A percentile compares a stretch with the other conserved stretches of the same genome.
phyloP scores from a whole-genome alignment of 495 filamentous ascomycete species.

The Mytilinidion resinicola region DNA sequence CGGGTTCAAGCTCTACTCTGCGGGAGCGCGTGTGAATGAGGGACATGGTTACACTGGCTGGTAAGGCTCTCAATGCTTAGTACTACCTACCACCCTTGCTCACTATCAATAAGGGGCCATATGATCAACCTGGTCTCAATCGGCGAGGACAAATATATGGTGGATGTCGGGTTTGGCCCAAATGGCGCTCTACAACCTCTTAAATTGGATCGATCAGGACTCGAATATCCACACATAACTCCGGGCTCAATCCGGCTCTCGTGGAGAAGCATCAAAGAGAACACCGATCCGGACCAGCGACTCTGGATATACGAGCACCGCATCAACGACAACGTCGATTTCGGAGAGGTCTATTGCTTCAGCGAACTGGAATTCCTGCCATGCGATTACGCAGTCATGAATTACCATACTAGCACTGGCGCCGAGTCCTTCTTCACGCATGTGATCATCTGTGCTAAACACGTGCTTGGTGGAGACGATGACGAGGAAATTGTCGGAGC shows the following conservation, averaged over 20 bases:
- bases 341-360: slow-evolving; percentile 56
- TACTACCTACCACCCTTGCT: neutral
- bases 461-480: slow-evolving; percentile 41
- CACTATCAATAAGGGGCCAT: slow-evolving; percentile 47
- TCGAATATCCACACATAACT: slow-evolving; percentile 37
- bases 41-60: slow-evolving; percentile 29
- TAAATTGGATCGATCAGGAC: slow-evolving; percentile 38
- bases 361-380: slow-evolving; percentile 55
- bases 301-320: slow-evolving; percentile 62
- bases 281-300: slow-evolving; percentile 41
- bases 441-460: slow-evolving; percentile 50
- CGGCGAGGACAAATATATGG: slow-evolving; percentile 43
- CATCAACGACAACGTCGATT: slow-evolving; percentile 40
- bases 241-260: slow-evolving; percentile 46
- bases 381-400: slow-evolving; percentile 61
- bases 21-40: slow-evolving; percentile 40
- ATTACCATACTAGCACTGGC: slow-evolving; percentile 46
- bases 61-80: slow-evolving; percentile 5
- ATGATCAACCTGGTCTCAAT: slow-evolving; percentile 65
- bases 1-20: slow-evolving; percentile 52
- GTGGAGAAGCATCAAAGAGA: slow-evolving; percentile 42
- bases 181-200: slow-evolving; percentile 54
- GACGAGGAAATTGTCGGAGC: slow-evolving; percentile 48
- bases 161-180: slow-evolving; percentile 70
- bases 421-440: slow-evolving; percentile 45